Evolutionary conservation across 306 rosid genomes (phyloP).

Genomic region (Acmispon strigosus): DNA sequence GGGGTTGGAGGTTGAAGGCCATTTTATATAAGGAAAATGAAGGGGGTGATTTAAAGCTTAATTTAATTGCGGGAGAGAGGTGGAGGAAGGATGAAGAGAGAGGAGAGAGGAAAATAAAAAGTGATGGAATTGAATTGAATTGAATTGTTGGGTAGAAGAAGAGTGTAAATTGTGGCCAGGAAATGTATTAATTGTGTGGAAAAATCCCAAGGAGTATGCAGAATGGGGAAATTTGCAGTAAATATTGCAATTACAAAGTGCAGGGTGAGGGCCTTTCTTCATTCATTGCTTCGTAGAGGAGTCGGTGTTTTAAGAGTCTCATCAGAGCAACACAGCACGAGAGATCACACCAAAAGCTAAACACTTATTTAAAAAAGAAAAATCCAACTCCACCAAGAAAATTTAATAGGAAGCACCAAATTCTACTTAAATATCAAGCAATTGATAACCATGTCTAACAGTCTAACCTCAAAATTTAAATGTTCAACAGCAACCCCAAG

Average conservation of each 20-base stretch:
- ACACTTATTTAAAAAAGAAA: conserved; percentile 19
- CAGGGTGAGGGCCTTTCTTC: conserved; percentile 49
- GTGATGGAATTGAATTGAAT: conserved; percentile 33
- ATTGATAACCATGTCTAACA: conserved; percentile 17
- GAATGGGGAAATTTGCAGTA: conserved; percentile 73
- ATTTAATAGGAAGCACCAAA: conserved; percentile 22
- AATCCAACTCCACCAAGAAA: conserved; percentile 34
- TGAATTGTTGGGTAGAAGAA: conserved; percentile 68
- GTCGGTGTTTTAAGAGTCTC: conserved; percentile 58
- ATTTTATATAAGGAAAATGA: conserved; percentile 47
- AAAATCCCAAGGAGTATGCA: conserved; percentile 63
- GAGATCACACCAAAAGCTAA: conserved; percentile 39
- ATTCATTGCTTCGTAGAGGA: conserved; percentile 51
- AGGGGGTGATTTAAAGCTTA: conserved; percentile 54
- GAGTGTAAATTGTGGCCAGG: conserved; percentile 74
- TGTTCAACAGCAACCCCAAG: conserved; percentile 23
- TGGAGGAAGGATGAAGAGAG: conserved; percentile 39
- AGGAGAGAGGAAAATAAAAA: conserved; percentile 30
- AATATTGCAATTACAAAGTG: conserved; percentile 54
- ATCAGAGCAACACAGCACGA: conserved; percentile 4
- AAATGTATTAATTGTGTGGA: conserved; percentile 70
- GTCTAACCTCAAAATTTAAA: conserved; percentile 24
- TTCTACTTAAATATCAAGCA: no score
- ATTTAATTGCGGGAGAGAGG: conserved; percentile 61
- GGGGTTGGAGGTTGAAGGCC: conserved; percentile 33